Percentiles rank a stretch among this genome's conserved stretches.
Evolutionary conservation across 208 protist genomes (phyloP).

Genomic region (Trypanosoma vivax): DNA sequence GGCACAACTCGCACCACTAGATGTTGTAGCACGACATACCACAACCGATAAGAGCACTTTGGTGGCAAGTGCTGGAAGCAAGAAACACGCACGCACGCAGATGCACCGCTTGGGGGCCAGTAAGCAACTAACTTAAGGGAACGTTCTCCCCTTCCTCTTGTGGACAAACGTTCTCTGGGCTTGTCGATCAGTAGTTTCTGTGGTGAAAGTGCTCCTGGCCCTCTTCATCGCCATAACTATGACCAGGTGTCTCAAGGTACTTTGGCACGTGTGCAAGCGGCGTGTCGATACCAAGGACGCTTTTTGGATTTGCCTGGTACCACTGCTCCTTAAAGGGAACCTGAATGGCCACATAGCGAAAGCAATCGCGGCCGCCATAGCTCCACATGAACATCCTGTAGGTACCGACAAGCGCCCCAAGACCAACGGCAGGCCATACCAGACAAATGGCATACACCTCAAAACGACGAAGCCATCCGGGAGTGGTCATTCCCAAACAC

Average conservation of each 20-base stretch:
- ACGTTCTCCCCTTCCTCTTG: too few species aligned
- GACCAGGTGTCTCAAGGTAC: conserved; percentile 70
- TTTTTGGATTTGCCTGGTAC: conserved; percentile 85
- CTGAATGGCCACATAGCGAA: conserved; percentile 81
- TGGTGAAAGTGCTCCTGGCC: conserved; percentile 58
- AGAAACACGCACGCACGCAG: too few species aligned
- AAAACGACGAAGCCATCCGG: conserved; percentile 64
- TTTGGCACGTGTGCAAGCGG: conserved; percentile 79
- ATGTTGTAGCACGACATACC: too few species aligned
- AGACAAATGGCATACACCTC: conserved; percentile 83
- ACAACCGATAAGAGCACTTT: too few species aligned
- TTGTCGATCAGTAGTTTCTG: conserved; percentile 60
- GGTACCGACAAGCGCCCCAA: conserved; percentile 47
- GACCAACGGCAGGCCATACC: conserved; percentile 71
- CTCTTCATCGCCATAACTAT: conserved; percentile 21
- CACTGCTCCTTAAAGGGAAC: conserved; percentile 81
- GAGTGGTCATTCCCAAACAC: conserved; percentile 36
- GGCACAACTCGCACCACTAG: too few species aligned
- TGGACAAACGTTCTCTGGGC: too few species aligned
- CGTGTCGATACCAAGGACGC: conserved; percentile 67
- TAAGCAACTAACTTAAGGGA: too few species aligned
- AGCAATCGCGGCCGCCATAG: conserved; percentile 82
- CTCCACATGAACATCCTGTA: conserved; percentile 86
- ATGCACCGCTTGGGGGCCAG: too few species aligned
- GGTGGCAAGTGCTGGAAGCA: too few species aligned